Evolutionary conservation across 305 asterid species (phyloP).

Genomic region (Rubia balearica): DNA sequence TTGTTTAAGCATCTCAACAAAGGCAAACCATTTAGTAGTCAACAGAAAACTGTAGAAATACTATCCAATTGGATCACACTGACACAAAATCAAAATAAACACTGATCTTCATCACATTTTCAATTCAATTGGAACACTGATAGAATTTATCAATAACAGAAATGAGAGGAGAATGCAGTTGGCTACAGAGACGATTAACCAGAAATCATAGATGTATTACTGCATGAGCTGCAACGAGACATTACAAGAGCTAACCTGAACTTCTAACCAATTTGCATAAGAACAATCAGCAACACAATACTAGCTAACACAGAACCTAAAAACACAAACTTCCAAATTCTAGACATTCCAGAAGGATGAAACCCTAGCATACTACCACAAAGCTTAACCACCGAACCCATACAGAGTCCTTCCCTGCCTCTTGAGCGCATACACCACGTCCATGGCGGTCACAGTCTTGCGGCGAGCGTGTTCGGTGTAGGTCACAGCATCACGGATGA

Average conservation of each 20-base stretch:
- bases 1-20: too few relatives aligned
- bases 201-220: conserved; percentile 7
- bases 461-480: conserved; percentile 39
- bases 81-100: too few relatives aligned
- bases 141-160: too few relatives aligned
- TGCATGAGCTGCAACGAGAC: conserved; percentile 5
- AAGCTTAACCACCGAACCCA: conserved; percentile 33
- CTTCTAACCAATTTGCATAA: neutral
- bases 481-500: conserved; percentile 38
- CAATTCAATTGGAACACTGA: too few relatives aligned
- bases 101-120: too few relatives aligned
- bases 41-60: too few relatives aligned
- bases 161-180: neutral
- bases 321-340: neutral
- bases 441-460: conserved; percentile 41
- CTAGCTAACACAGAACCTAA: neutral
- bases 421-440: conserved; percentile 35
- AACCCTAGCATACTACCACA: neutral
- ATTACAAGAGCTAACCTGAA: conserved; percentile 5
- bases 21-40: too few relatives aligned
- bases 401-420: conserved; percentile 8
- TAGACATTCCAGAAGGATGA: neutral
- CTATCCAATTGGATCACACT: too few relatives aligned
- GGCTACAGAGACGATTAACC: too few relatives aligned
- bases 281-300: neutral